phyloP scores from a whole-genome alignment of 2,329 filamentous ascomycete species.

The Spiromastix sp. region DNA sequence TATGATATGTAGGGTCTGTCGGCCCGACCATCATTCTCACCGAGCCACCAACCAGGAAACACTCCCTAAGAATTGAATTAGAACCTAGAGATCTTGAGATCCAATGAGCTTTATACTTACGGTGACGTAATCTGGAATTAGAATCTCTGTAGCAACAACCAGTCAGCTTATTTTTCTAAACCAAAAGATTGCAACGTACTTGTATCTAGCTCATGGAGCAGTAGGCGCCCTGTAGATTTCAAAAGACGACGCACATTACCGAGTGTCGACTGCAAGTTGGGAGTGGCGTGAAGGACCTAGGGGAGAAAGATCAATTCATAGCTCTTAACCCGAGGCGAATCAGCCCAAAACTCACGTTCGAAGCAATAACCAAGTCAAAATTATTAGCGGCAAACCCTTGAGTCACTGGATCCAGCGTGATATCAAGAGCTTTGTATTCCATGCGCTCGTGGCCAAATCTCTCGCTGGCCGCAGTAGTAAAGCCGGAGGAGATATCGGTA shows the following conservation, averaged over 20 bases:
- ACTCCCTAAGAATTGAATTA: slow-evolving; percentile 11
- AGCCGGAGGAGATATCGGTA: slow-evolving; percentile 33
- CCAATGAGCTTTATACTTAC: not conserved
- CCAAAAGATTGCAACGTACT: not conserved
- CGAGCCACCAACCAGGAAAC: slow-evolving; percentile 23
- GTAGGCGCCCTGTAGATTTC: not conserved
- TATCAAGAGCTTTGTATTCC: slow-evolving; percentile 19
- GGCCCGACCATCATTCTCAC: slow-evolving; percentile 16
- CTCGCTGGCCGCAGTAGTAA: slow-evolving; percentile 26
- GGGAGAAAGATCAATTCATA: not conserved
- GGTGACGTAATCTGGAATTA: not conserved
- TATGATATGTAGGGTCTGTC: slow-evolving; percentile 16
- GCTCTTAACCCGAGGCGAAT: not conserved
- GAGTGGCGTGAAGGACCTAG: slow-evolving; percentile 1
- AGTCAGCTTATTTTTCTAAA: not conserved
- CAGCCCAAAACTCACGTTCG: slow-evolving; percentile 16
- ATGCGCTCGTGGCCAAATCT: slow-evolving; percentile 17
- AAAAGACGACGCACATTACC: not conserved
- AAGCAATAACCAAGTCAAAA: slow-evolving; percentile 25
- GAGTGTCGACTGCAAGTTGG: not conserved
- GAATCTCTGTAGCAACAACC: too few relatives aligned
- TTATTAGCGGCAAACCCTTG: slow-evolving; percentile 23
- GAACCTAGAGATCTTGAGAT: slow-evolving; percentile 1
- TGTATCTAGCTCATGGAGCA: not conserved
- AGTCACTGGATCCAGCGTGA: slow-evolving; percentile 17